Percentiles rank a stretch among this genome's conserved stretches.
These are phyloP conservation scores for Gastrolobium bilobum DNA, from an alignment of 306 rosid genomes.

Conservation along the genomic window DNA sequence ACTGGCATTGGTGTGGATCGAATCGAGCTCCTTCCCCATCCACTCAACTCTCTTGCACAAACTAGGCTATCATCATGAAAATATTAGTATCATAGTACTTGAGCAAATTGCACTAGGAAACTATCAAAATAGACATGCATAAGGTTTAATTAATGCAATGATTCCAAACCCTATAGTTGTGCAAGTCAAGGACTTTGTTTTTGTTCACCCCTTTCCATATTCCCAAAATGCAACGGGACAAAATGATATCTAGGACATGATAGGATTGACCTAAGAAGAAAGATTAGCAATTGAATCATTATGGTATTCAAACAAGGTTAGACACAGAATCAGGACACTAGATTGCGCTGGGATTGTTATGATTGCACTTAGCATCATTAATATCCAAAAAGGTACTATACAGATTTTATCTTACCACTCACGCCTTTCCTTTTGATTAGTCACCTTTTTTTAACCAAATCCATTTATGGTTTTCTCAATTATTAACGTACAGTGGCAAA, in stretches of 20 bases:
- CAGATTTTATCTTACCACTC: conserved; percentile 19
- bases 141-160: neutral
- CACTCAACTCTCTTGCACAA: no score
- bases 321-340: conserved; percentile 46
- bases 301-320: conserved; percentile 17
- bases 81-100: neutral
- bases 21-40: no score
- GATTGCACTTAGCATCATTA: conserved; percentile 30
- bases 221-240: conserved; percentile 36
- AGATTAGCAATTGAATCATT: conserved; percentile 1
- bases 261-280: conserved; percentile 46
- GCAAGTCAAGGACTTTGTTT: neutral
- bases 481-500: conserved; percentile 30
- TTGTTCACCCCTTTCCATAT: neutral
- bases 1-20: no score
- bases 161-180: neutral
- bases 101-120: neutral
- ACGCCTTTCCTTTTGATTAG: conserved; percentile 29
- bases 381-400: conserved; percentile 24
- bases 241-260: conserved; percentile 43
- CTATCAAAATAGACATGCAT: neutral
- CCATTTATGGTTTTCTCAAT: conserved; percentile 36
- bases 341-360: conserved; percentile 44
- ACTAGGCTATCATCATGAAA: no score
- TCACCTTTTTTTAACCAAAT: neutral